A percentile compares a stretch with the other conserved stretches of the same genome.
phyloP scores from a whole-genome alignment of 345 rosid genomes.

The Acer campestre region DNA sequence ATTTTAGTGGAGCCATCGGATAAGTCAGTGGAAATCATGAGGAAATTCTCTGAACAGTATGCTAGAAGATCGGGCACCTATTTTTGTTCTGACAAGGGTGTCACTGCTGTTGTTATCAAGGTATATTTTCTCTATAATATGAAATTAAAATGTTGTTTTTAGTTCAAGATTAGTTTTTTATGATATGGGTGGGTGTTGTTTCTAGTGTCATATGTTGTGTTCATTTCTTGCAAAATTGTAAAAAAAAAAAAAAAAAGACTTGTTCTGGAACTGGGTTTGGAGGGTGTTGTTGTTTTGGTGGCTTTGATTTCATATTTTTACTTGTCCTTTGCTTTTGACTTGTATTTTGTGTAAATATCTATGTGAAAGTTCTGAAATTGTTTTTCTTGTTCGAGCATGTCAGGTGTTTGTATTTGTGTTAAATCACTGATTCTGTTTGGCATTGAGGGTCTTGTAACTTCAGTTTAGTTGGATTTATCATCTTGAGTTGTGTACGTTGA shows the following conservation, averaged over 20 bases:
- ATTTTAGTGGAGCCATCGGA: constrained; percentile 79
- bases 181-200: background rate
- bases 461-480: background rate
- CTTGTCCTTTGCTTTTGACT: no score
- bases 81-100: constrained; percentile 92
- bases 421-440: background rate
- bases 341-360: background rate
- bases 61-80: constrained; percentile 92
- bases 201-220: background rate
- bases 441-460: background rate
- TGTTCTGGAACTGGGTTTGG: background rate
- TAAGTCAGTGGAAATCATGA: constrained; percentile 88
- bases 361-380: background rate
- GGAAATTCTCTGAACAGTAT: constrained; percentile 98
- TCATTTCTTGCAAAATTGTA: background rate
- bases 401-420: background rate
- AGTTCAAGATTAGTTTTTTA: background rate
- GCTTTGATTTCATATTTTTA: background rate
- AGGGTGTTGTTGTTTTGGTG: background rate
- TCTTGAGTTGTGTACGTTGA: background rate
- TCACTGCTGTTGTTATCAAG: constrained; percentile 95
- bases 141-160: background rate
- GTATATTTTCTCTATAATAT: constrained; percentile 28
- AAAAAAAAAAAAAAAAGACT: no score
- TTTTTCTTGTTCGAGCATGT: background rate